Base-by-base conservation (phyloP, 2,329 filamentous ascomycete genomes). In the Pestalotiopsis sp. region DNA sequence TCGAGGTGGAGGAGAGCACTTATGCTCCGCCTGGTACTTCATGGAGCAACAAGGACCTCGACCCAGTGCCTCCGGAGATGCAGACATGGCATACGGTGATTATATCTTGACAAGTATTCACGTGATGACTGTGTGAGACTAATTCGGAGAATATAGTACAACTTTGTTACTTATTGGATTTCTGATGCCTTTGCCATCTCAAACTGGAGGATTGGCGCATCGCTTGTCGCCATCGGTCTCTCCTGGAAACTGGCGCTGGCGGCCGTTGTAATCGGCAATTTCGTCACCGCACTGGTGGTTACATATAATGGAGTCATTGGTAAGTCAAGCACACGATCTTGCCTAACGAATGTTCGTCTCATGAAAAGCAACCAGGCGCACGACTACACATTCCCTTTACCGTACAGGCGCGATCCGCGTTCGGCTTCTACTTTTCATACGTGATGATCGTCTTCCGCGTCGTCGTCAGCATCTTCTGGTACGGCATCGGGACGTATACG, bases 401-500 rank as follows among this genome's bases (percentile, higher is more conserved):
- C 27, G 70, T 76, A 5, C 73, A 75, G 67, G 72, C 71, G 31
- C 68, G 75, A 65, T 72, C 73, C n/a, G 69, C 75, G 2, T 77
- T 73, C 36, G 75, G 75, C 4, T 76, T 75, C 67, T 75, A 74
- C 68, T 75, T 73, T 56, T 67, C 70, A 4, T 73, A 72, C 25
- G 70, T 73, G 13, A 68, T 72, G 23, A 69, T 72, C 20, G 68
- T 79, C 36, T 75, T 78, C 20, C 73, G 79, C 20, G 75, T 78
- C 59, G 73, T 79, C 39, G 72, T 80, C 20, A 77, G 76, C 23
- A 74, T 80, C 13, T 78, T 80, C 70, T 80, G 78, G 78, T 77
- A 75, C 62, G 76, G 75, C 2, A 76, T 77, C 62, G 73, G 73
- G 7, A 76, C 75, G 36, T 76, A 76, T 59, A 76, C 73, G 31